phyloP scores from a whole-genome alignment of 768 basidiomycete species.

The Xerocomellus chrysenteron region DNA sequence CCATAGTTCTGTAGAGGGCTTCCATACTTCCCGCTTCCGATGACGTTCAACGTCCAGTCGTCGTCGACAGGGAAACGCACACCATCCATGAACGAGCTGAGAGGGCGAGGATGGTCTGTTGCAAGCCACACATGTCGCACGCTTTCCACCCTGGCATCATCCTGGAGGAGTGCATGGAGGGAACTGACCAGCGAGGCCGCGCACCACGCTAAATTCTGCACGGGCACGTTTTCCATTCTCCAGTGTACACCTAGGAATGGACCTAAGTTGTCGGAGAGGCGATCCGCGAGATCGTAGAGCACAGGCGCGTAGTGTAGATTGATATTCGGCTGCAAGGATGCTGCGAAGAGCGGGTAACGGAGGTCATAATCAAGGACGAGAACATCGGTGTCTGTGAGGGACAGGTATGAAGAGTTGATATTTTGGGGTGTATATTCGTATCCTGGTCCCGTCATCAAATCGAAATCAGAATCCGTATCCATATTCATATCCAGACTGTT shows the following conservation, averaged over 20 bases:
- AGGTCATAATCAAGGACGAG: conserved; percentile 55
- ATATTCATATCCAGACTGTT: background rate
- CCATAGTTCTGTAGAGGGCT: background rate
- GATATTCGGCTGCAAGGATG: background rate
- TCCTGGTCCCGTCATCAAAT: conserved; percentile 10
- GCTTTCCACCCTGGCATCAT: conserved; percentile 25
- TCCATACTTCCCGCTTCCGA: background rate
- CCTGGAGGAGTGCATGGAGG: conserved; percentile 37
- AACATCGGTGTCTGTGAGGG: conserved; percentile 38
- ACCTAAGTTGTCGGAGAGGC: conserved; percentile 33
- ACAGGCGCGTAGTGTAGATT: conserved; percentile 43
- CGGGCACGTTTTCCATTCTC: conserved; percentile 52
- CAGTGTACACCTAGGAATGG: conserved; percentile 56
- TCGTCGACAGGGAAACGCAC: conserved; percentile 19
- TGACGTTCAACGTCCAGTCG: background rate
- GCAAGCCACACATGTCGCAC: conserved; percentile 53
- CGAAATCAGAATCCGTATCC: conserved; percentile 1
- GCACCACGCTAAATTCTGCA: conserved; percentile 44
- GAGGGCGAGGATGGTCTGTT: conserved; percentile 47
- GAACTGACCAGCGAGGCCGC: conserved; percentile 48
- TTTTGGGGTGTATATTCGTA: conserved; percentile 14
- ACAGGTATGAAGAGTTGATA: conserved; percentile 15
- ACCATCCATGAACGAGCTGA: background rate
- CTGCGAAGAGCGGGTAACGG: conserved; percentile 43
- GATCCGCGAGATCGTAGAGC: conserved; percentile 42